phyloP scores from a whole-genome alignment of 805 yeast genomes.

The Myxozyma neotropica region DNA sequence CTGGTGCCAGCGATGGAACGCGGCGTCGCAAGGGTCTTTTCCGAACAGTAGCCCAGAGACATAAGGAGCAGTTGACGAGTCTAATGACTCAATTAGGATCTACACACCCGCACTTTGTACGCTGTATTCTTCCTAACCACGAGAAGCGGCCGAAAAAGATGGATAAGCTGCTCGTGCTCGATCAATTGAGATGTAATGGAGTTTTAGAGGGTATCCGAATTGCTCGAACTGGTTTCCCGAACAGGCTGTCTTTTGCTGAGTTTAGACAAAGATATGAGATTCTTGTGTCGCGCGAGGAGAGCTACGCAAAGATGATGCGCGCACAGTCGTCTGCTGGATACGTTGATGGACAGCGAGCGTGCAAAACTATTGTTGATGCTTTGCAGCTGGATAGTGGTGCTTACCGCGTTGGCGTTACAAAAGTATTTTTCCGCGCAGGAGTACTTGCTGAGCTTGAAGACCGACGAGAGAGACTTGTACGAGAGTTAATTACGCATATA shows the following conservation, averaged over 20 bases:
- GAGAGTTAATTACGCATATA: slow-evolving; percentile 56
- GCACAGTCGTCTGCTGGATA: slow-evolving; percentile 26
- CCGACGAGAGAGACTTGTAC: slow-evolving; percentile 66
- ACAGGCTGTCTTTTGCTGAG: slow-evolving; percentile 79
- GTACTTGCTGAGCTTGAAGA: slow-evolving; percentile 78
- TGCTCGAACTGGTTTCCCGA: slow-evolving; percentile 96
- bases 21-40: slow-evolving; percentile 49
- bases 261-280: slow-evolving; percentile 76
- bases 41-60: slow-evolving; percentile 84
- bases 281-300: slow-evolving; percentile 52
- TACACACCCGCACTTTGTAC: slow-evolving; percentile 94
- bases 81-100: slow-evolving; percentile 71
- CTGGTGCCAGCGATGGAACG: slow-evolving; percentile 31
- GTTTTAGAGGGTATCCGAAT: slow-evolving; percentile 97
- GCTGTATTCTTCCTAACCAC: slow-evolving; percentile 91
- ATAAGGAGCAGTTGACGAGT: slow-evolving; percentile 76
- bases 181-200: slow-evolving; percentile 94
- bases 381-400: slow-evolving; percentile 60
- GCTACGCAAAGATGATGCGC: slow-evolving; percentile 4
- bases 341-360: slow-evolving; percentile 61
- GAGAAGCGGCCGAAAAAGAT: slow-evolving; percentile 69
- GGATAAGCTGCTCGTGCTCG: slow-evolving; percentile 75
- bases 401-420: slow-evolving; percentile 70
- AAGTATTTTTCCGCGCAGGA: slow-evolving; percentile 75
- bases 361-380: slow-evolving; percentile 67